Conservation (phyloP, 257 asterid genomes). For the Solanum pinnatisectum region DNA sequence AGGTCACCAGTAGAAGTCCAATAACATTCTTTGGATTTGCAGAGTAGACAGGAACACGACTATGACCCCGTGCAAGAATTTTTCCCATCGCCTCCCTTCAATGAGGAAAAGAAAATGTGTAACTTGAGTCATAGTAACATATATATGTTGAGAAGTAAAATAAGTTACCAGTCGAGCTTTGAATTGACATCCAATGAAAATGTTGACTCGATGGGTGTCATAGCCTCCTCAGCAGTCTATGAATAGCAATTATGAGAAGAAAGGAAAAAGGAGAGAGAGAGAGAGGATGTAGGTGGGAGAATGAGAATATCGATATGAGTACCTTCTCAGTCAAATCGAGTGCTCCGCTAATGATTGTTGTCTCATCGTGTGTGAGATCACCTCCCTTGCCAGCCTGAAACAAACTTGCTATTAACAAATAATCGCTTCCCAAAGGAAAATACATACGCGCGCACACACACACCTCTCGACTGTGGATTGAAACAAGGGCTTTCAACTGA, state of each 20-base stretch:
- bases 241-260: slow-evolving; percentile 2
- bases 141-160: no score
- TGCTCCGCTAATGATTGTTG: slow-evolving; percentile 95
- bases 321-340: slow-evolving; percentile 98
- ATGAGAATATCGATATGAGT: no score
- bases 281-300: no score
- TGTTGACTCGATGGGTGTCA: slow-evolving; percentile 98
- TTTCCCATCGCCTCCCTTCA: slow-evolving; percentile 88
- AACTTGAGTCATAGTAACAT: no score
- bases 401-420: not conserved
- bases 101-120: not conserved
- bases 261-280: not conserved
- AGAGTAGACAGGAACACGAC: slow-evolving; percentile 86
- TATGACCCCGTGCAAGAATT: slow-evolving; percentile 85
- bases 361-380: slow-evolving; percentile 95
- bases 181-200: slow-evolving; percentile 94
- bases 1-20: slow-evolving; percentile 71
- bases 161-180: slow-evolving; percentile 72
- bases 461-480: slow-evolving; percentile 94
- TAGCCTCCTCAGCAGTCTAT: slow-evolving; percentile 99
- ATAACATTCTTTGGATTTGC: slow-evolving; percentile 65
- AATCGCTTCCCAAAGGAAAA: not conserved
- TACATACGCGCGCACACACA: no score
- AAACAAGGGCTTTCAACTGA: slow-evolving; percentile 94
- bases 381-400: slow-evolving; percentile 96